phyloP scores from a whole-genome alignment of 768 basidiomycete species.

The Russula sp. region DNA sequence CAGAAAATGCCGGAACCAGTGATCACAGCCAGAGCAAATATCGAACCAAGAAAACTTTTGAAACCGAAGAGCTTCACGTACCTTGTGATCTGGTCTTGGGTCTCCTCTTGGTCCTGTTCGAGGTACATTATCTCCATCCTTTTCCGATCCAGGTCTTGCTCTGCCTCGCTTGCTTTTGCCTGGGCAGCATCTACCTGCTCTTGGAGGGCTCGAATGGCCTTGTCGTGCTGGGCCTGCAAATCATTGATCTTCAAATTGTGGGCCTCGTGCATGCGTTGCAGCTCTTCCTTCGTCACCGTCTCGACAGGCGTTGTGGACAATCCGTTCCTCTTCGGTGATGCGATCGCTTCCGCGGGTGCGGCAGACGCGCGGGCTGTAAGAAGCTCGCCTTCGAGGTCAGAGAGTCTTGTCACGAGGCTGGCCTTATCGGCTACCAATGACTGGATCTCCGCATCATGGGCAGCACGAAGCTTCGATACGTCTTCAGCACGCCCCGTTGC shows the following conservation, averaged over 20 bases:
- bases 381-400: slow-evolving; percentile 75
- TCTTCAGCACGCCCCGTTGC: slow-evolving; percentile 67
- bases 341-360: slow-evolving; percentile 38
- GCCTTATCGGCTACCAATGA: slow-evolving; percentile 54
- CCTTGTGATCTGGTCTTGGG: slow-evolving; percentile 67
- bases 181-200: slow-evolving; percentile 53
- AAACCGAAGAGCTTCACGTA: slow-evolving; percentile 60
- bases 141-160: slow-evolving; percentile 59
- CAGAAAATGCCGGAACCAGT: slow-evolving; percentile 35
- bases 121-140: slow-evolving; percentile 78
- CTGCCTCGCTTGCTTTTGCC: slow-evolving; percentile 45
- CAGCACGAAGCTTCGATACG: slow-evolving; percentile 51
- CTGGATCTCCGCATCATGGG: slow-evolving; percentile 56
- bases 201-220: slow-evolving; percentile 44
- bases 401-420: slow-evolving; percentile 53
- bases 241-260: slow-evolving; percentile 79
- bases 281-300: slow-evolving; percentile 67
- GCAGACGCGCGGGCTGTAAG: slow-evolving; percentile 55
- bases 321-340: slow-evolving; percentile 53
- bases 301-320: slow-evolving; percentile 35
- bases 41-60: slow-evolving; percentile 35
- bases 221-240: slow-evolving; percentile 61
- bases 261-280: slow-evolving; percentile 74
- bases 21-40: slow-evolving; percentile 22
- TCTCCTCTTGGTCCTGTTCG: slow-evolving; percentile 76